A percentile compares a stretch with the other conserved stretches of the same genome.
These are phyloP conservation scores for Leishmania braziliensis DNA, from an alignment of 208 protist genomes.

Conservation along the genomic window DNA sequence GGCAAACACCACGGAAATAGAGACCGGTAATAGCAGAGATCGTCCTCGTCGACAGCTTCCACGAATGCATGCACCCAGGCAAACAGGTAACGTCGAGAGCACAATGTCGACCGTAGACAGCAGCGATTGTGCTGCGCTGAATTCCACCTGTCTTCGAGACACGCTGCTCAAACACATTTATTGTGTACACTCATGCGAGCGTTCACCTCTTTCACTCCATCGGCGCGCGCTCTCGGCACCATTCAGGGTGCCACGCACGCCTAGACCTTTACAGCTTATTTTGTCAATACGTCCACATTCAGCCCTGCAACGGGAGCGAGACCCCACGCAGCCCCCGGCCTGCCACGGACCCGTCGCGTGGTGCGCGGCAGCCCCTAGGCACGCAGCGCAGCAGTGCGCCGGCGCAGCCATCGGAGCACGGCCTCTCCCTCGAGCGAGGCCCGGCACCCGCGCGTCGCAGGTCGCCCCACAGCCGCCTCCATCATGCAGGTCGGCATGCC, in stretches of 20 bases:
- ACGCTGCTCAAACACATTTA: not conserved
- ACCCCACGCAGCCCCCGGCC: not conserved
- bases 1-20: no score
- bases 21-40: not conserved
- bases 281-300: not conserved
- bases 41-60: not conserved
- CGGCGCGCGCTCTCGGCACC: not conserved
- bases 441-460: not conserved
- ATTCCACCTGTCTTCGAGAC: no score
- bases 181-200: not conserved
- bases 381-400: no score
- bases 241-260: not conserved
- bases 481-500: not conserved
- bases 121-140: not conserved
- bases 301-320: not conserved
- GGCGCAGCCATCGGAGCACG: no score
- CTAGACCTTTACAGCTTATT: not conserved
- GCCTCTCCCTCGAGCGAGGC: no score
- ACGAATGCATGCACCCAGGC: not conserved
- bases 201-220: not conserved
- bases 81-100: not conserved
- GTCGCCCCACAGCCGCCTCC: not conserved
- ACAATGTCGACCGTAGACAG: not conserved
- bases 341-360: not conserved
- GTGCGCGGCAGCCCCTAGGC: no score